Base-by-base conservation (phyloP, 2,329 filamentous ascomycete genomes). In the Tolypocladium inflatum region DNA sequence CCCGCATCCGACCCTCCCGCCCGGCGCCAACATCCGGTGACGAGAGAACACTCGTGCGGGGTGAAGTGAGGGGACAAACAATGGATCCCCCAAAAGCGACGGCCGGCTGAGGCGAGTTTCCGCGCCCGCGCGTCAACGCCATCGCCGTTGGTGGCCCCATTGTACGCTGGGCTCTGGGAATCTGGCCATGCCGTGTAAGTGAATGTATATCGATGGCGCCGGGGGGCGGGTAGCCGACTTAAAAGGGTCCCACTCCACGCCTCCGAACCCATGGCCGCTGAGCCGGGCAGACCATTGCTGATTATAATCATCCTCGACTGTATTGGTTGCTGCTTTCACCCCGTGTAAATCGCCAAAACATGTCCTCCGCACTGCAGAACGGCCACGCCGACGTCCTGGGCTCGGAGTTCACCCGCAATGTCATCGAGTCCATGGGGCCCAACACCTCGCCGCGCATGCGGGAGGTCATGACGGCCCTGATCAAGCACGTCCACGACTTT, bases 401-500 rank as follows among this genome's bases (percentile, higher is more conserved):
- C 43, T 68, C 71, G 26, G 72, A 77, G 73, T 92, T 93, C 78
- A 94, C 90, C 48, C 73, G 84, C 64, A 77, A 80, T 64, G 89
- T 93, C 69, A 82, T 93, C 69, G 81, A 87, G 60, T 81, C 86
- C 61, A 91, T 90, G 71, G 87, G 89, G 5, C 86, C 88, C 63
- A 83, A 87, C 62, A 86, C 88, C 11, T 77, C 81, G 62, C 84
- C 88, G 38, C 82, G 90, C 48, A 80, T 87, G 66, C 82, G 86
- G 59, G 77, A 85, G 65, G 80, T 93, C 69, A 80, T 93, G 76
- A 71, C 80, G 54, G 80, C 82, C 37, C 75, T 92, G 60, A 85
- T 92, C 68, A 79, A 78, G 58, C 89, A 93, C 74, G 78, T 93
- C 58, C 90, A 94, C 74, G 89, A 91, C 73, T 93, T 93, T 71